Percentiles rank a stretch among this genome's conserved stretches.
These are phyloP conservation scores for Rasamsonia emersonii DNA, from an alignment of 2,329 filamentous ascomycete species.

Conservation along the genomic window DNA sequence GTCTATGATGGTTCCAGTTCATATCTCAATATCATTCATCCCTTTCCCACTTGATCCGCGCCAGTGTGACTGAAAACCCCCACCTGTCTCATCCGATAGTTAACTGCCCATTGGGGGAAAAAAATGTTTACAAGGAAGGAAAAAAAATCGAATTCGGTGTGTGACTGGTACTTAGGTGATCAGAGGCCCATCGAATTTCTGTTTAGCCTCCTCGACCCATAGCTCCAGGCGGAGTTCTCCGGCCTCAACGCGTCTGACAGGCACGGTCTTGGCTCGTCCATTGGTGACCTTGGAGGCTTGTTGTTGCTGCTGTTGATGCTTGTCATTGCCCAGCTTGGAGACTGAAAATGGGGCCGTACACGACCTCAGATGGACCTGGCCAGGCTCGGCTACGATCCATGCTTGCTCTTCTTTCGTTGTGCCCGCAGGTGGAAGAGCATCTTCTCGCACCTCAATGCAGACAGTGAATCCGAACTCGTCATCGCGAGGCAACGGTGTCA, in stretches of 20 bases:
- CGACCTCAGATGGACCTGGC: conserved; percentile 29
- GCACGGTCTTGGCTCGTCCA: conserved; percentile 49
- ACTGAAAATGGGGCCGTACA: conserved; percentile 33
- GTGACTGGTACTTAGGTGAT: conserved; percentile 3
- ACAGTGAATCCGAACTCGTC: conserved; percentile 43
- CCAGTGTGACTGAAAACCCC: not conserved
- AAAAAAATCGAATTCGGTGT: not conserved
- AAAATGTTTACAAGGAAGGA: conserved; percentile 4
- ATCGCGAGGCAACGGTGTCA: conserved; percentile 36
- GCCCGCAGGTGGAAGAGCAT: conserved; percentile 38
- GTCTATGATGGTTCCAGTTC: conserved; percentile 3
- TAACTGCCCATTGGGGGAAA: conserved; percentile 3
- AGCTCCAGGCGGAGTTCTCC: conserved; percentile 60
- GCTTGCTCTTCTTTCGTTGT: conserved; percentile 43
- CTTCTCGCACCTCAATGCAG: conserved; percentile 40
- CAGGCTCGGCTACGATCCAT: conserved; percentile 53
- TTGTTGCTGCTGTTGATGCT: conserved; percentile 23
- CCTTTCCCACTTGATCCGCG: not conserved
- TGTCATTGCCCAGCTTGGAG: conserved; percentile 27
- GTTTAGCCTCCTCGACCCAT: conserved; percentile 59
- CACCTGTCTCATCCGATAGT: conserved; percentile 3
- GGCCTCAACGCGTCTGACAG: conserved; percentile 54
- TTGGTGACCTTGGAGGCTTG: conserved; percentile 24
- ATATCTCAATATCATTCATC: conserved; percentile 1
- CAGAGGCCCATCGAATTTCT: conserved; percentile 35